These are phyloP conservation scores for Fusarium globosum DNA, from an alignment of 2,329 filamentous ascomycete genomes.

Conservation along the genomic window DNA sequence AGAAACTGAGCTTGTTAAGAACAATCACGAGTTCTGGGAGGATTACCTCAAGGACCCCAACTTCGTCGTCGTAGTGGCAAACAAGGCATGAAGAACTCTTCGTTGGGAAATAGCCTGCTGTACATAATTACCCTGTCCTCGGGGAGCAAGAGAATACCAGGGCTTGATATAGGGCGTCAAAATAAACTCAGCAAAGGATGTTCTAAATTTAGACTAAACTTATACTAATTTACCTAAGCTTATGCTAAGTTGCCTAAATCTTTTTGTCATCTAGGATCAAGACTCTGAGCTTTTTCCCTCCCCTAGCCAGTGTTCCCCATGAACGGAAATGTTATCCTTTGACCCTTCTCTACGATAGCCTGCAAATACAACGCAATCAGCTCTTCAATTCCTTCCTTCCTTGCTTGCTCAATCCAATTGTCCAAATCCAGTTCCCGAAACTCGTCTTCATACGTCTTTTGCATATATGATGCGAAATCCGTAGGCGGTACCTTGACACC, in stretches of 20 bases:
- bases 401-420: background rate
- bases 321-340: background rate
- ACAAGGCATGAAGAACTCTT: background rate
- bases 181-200: background rate
- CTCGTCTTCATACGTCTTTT: background rate
- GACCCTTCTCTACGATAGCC: background rate
- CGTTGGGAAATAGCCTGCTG: too few relatives aligned
- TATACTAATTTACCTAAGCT: too few relatives aligned
- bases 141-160: background rate
- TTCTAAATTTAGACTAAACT: background rate
- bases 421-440: background rate
- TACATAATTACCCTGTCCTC: too few relatives aligned
- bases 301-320: background rate
- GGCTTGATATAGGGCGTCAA: too few relatives aligned
- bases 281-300: too few relatives aligned
- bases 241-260: background rate
- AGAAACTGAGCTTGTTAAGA: background rate
- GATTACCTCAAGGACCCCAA: background rate
- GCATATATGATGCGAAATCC: background rate
- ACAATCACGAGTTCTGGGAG: background rate
- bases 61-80: background rate
- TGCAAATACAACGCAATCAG: slow-evolving; percentile 1
- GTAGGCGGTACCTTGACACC: background rate
- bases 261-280: background rate
- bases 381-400: background rate